These are phyloP conservation scores for Glycine latifolia DNA, from an alignment of 306 rosid species.

Conservation along the genomic window DNA sequence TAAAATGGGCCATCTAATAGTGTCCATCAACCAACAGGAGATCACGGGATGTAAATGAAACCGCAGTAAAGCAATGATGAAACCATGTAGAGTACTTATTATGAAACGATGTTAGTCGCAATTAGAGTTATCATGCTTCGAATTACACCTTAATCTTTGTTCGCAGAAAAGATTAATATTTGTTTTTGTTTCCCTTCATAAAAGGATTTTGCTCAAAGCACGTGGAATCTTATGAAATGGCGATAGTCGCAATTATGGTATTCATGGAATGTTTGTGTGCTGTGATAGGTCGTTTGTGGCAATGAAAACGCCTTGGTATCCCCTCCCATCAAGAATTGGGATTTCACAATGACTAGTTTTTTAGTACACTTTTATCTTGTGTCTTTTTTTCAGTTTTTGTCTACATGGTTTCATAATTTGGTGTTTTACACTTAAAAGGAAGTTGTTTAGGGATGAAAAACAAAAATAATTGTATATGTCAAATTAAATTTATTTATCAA, in stretches of 20 bases:
- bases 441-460: not conserved
- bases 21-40: not conserved
- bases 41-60: too few species aligned
- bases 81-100: not conserved
- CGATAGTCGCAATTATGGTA: not conserved
- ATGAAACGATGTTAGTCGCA: not conserved
- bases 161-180: not conserved
- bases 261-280: constrained; percentile 10
- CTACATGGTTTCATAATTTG: not conserved
- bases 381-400: too few species aligned
- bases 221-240: not conserved
- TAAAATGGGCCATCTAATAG: not conserved
- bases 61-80: too few species aligned
- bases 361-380: not conserved
- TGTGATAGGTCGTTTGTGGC: not conserved
- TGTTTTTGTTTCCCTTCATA: not conserved
- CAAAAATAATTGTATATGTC: not conserved
- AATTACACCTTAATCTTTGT: not conserved
- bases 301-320: not conserved
- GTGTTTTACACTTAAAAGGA: not conserved
- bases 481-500: too few species aligned
- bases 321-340: not conserved
- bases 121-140: not conserved
- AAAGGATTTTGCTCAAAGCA: not conserved
- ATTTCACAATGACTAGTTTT: not conserved